Evolutionary conservation across 768 basidiomycete genomes (phyloP), one percentile per base, ranked within the genome.

Genomic region (Mycena belliarum): DNA sequence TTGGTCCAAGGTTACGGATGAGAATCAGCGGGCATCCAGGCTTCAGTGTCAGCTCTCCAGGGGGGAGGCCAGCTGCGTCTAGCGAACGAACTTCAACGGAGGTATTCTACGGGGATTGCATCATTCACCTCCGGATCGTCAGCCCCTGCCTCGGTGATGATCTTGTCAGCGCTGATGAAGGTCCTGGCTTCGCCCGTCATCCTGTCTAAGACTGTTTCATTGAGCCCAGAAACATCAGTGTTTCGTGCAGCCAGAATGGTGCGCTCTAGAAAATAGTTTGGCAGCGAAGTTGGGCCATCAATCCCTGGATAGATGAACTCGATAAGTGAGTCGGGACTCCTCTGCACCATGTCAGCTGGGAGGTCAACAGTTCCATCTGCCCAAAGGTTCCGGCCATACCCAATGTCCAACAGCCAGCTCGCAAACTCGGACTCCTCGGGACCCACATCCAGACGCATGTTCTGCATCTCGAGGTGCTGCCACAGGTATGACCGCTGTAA

Each of bases 341-440:
- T n/a, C n/a, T n/a, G n/a, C n/a, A n/a, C n/a, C n/a, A n/a, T n/a
- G n/a, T n/a, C n/a, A n/a, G n/a, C n/a, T n/a, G n/a, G n/a, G n/a
- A n/a, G n/a, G n/a, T n/a, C n/a, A n/a, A n/a, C n/a, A n/a, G n/a
- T n/a, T n/a, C n/a, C n/a, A n/a, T n/a, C n/a, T n/a, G n/a, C n/a
- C n/a, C n/a, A n/a, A n/a, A n/a, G n/a, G n/a, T n/a, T n/a, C n/a
- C n/a, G n/a, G 20, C 51, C 40, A n/a, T 52, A 40, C 6, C 51
- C 51, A 25, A 52, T 23, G 32, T 52, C 51, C 2, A 52, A 20
- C 9, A 52, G 32, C 51, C 51, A 52, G 14, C 16, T 15, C 4
- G 51, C 51, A 42, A 52, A 52, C 18, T 52, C 38, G 20, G 24
- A 25, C 32, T 52, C 51, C 6, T 52, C 51, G 18, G 38, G 51